Evolutionary conservation across 495 filamentous ascomycete species (phyloP).

Genomic region (Rostrohypoxylon terebratum): DNA sequence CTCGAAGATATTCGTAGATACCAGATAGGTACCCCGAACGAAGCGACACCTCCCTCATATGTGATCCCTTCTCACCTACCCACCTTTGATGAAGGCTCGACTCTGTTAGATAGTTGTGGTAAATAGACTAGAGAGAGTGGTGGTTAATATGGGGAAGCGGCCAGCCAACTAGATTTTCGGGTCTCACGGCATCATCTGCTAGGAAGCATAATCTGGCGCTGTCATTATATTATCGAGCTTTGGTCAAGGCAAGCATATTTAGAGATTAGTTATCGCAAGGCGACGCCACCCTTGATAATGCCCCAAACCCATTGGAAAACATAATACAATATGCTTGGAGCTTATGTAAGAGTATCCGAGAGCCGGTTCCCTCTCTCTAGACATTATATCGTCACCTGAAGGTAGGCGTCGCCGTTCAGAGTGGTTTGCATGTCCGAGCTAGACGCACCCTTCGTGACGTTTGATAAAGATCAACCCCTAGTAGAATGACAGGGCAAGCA

Average conservation of each 20-base stretch:
- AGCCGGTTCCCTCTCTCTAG: background rate
- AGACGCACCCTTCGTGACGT: background rate
- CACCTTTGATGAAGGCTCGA: background rate
- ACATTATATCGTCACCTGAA: background rate
- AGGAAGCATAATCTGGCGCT: background rate
- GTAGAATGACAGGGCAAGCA: background rate
- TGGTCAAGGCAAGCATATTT: background rate
- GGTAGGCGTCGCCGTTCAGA: background rate
- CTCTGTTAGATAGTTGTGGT: constrained; percentile 2
- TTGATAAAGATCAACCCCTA: background rate
- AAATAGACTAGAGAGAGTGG: constrained; percentile 14
- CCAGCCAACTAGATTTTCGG: constrained; percentile 11
- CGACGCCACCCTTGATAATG: background rate
- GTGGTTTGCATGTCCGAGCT: background rate
- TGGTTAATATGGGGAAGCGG: constrained; percentile 37
- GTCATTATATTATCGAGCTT: background rate
- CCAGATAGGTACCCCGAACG: background rate
- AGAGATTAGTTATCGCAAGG: background rate
- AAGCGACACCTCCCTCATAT: constrained; percentile 14
- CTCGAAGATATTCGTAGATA: constrained; percentile 5
- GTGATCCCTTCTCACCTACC: constrained; percentile 22
- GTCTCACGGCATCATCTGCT: constrained; percentile 12
- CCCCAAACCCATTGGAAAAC: background rate
- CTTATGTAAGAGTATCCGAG: background rate
- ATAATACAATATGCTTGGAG: background rate